phyloP scores from a whole-genome alignment of 805 yeast species.

The Yamadazyma paraphyllophila region DNA sequence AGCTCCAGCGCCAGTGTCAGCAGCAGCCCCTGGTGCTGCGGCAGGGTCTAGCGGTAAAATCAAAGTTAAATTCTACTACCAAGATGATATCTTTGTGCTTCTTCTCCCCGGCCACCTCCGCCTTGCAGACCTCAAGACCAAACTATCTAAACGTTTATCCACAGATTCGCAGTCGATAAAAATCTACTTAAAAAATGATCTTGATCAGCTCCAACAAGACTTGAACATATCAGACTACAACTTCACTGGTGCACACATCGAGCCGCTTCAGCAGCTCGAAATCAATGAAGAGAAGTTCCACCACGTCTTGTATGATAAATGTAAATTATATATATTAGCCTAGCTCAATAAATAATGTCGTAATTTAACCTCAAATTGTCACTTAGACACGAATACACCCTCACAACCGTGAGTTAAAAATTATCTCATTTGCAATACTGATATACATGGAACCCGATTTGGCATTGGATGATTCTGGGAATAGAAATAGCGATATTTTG shows the following conservation, averaged over 20 bases:
- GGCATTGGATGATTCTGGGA: too few species aligned
- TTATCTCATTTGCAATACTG: not conserved
- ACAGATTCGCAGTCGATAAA: conserved; percentile 7
- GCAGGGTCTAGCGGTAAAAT: conserved; percentile 28
- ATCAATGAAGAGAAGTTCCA: conserved; percentile 41
- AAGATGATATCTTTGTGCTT: conserved; percentile 79
- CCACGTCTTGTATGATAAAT: conserved; percentile 39
- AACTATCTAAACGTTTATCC: conserved; percentile 45
- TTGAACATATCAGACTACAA: conserved; percentile 26
- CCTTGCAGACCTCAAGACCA: conserved; percentile 48
- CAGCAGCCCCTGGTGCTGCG: not conserved
- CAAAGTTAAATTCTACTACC: conserved; percentile 73
- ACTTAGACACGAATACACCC: not conserved
- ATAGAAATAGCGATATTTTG: too few species aligned
- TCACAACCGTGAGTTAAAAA: not conserved
- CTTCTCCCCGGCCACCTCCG: conserved; percentile 49
- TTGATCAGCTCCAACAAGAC: conserved; percentile 37
- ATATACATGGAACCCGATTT: too few species aligned
- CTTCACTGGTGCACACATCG: conserved; percentile 26
- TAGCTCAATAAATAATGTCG: conserved; percentile 2
- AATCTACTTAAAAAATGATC: conserved; percentile 41
- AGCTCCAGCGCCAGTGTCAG: not conserved
- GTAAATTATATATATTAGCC: conserved; percentile 37
- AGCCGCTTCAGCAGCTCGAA: conserved; percentile 32
- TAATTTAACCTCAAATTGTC: not conserved